Percentiles rank a stretch among this genome's conserved stretches.
phyloP scores from a whole-genome alignment of 305 asterid genomes.

The Plantago lanceolata region DNA sequence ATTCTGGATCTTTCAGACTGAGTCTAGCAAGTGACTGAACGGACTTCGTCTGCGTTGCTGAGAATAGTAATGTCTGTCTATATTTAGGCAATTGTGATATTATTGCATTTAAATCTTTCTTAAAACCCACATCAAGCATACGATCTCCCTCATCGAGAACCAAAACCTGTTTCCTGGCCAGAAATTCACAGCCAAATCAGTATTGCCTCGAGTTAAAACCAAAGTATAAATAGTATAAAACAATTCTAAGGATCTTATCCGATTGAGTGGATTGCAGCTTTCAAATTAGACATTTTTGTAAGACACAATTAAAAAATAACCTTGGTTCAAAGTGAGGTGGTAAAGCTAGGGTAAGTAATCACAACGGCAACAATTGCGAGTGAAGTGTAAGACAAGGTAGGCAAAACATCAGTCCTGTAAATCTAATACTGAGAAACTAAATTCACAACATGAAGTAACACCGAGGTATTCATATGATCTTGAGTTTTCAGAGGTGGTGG shows the following conservation, averaged over 20 bases:
- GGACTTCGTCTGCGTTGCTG: slow-evolving; percentile 98
- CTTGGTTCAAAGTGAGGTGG: background rate
- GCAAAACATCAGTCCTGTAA: background rate
- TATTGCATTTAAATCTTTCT: slow-evolving; percentile 74
- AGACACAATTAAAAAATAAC: background rate
- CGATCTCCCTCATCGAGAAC: slow-evolving; percentile 99
- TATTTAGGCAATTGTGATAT: slow-evolving; percentile 86
- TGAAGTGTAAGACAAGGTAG: background rate
- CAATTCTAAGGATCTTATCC: background rate
- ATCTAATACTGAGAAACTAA: background rate
- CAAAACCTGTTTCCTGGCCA: slow-evolving; percentile 68
- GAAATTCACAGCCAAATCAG: slow-evolving; percentile 33
- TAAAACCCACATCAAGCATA: slow-evolving; percentile 83
- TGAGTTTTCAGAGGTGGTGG: background rate
- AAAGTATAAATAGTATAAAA: background rate
- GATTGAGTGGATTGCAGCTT: no score
- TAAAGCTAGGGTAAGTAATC: background rate
- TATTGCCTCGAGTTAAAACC: background rate
- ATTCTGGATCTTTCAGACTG: slow-evolving; percentile 96
- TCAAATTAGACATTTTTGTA: background rate
- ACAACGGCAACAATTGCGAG: background rate
- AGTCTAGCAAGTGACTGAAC: slow-evolving; percentile 95
- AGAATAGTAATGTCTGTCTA: slow-evolving; percentile 80
- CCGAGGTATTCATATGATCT: no score
- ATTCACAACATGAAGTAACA: background rate